Evolutionary conservation across 495 filamentous ascomycete species (phyloP), one percentile per base, ranked within the genome.

Genomic region (Hypoxylon lienhwacheense): DNA sequence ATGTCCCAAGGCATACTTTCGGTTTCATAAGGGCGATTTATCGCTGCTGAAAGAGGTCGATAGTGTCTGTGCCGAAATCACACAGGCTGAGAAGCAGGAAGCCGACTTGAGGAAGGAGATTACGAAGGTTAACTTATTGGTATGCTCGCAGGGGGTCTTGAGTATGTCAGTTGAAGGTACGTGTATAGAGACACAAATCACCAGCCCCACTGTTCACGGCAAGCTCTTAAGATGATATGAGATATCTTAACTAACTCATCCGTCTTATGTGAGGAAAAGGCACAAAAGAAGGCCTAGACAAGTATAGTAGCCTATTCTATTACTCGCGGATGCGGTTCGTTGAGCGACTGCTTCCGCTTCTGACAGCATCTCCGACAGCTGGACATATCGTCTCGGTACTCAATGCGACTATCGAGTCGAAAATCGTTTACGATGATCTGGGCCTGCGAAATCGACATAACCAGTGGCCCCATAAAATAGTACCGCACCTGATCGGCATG

Each of bases 261-360:
- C 10, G 21, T 12, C 11, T 32, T 28, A 29, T 4, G 31, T 20
- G 41, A 17, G 21, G 19, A 42, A 17, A 32, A 65, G 64, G 65
- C 19, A 63, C 57, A 3, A 15, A 36, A 17, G 66, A 66, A 32
- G 61, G 61, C 28, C 48, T 65, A 31, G 61, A 63, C 26, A 47
- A 44, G 34, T 45, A 50, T 25, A 50, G 57, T 49, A 50, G 45
- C 17, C 51, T 67, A n/a, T 37, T 52, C 29, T 65, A 63, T 34
- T 67, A 60, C 33, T 67, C 64, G 8, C 57, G 66, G 35, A 55
- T 58, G 43, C 43, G 63, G n/a, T 39, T 51, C 37, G 24, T 46
- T 42, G 52, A 56, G 0, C 26, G 35, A 7, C 31, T 62, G 14
- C 53, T 62, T 37, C 49, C 62, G 11, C 60, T 64, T 6, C 60